A percentile compares a stretch with the other conserved stretches of the same genome.
Conservation (phyloP, 345 rosid species). For the Brassica juncea region DNA sequence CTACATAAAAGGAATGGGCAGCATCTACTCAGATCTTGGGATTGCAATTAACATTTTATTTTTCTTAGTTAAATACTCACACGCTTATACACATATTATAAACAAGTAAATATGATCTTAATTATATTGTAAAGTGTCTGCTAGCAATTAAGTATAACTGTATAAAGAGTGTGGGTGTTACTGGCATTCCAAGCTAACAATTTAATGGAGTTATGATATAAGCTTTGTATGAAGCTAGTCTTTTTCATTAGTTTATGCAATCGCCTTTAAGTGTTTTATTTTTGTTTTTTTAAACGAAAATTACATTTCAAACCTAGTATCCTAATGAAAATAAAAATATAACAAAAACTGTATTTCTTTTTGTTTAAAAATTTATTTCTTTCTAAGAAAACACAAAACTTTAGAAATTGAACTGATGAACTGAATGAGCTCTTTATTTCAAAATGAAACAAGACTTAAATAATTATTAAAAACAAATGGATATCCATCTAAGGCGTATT, state of each 20-base stretch:
- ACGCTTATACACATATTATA: slow-evolving; percentile 33
- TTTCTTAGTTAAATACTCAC: slow-evolving; percentile 27
- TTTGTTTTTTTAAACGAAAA: background rate
- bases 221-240: slow-evolving; percentile 8
- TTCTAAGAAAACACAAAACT: background rate
- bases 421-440: background rate
- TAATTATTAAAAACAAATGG: background rate
- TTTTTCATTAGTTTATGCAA: background rate
- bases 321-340: background rate
- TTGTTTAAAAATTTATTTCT: background rate
- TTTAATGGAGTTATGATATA: background rate
- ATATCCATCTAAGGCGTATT: background rate
- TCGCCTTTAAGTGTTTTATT: background rate
- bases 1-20: slow-evolving; percentile 46
- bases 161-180: slow-evolving; percentile 26
- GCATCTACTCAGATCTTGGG: slow-evolving; percentile 45
- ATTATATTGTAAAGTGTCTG: slow-evolving; percentile 20
- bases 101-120: slow-evolving; percentile 8
- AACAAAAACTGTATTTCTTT: background rate
- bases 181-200: slow-evolving; percentile 38
- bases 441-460: background rate
- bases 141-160: slow-evolving; percentile 17
- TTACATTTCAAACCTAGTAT: background rate
- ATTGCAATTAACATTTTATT: slow-evolving; percentile 27
- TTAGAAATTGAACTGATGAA: background rate